Evolutionary conservation across 306 rosid genomes (phyloP).

Genomic region (Cucumis sativus): Cucumber_9930_V3 NC_026661.2:22161001-22161500

Average conservation of each 20-base stretch:
- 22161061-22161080: conserved; percentile 2
- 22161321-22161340: background rate
- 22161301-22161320: background rate
- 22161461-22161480: background rate
- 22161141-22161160: background rate
- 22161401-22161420: background rate
- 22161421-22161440: conserved; percentile 3
- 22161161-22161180: background rate
- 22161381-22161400: background rate
- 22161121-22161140: conserved; percentile 3
- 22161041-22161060: conserved; percentile 21
- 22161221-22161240: background rate
- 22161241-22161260: conserved; percentile 8
- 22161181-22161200: conserved; percentile 14
- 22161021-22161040: conserved; percentile 12
- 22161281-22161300: background rate
- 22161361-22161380: background rate
- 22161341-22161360: background rate
- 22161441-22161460: no score
- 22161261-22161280: background rate
- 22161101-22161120: conserved; percentile 8
- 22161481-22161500: background rate
- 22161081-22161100: conserved; percentile 11
- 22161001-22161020: conserved; percentile 20
- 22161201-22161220: conserved; percentile 6